Evolutionary conservation across 306 rosid genomes (phyloP), one percentile per base, ranked within the genome.

Genomic region (Malus sylvestris): DNA sequence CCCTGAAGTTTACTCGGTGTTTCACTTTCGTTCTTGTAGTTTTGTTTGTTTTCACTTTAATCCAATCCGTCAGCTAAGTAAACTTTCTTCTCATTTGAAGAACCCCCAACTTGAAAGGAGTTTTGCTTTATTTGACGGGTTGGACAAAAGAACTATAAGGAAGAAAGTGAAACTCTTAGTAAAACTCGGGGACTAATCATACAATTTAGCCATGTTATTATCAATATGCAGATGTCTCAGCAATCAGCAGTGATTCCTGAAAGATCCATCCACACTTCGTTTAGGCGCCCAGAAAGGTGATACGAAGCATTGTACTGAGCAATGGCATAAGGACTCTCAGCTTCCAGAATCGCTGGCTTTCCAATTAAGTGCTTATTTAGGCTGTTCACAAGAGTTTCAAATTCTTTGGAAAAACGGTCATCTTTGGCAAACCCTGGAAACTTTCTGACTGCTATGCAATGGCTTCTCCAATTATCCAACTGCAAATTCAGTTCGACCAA

Each of bases 371-470:
- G 60, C 59, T 85, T 85, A 62, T 71, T 87, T 35, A 93, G 78
- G 76, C 85, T 86, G 46, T 52, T 83, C 62, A 69, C 16, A 35
- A 91, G 91, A 67, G 88, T 79, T 76, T 83, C 88, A 25, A 82
- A 25, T 80, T 91, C 91, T 57, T 79, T 71, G 23, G 71, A 42
- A 69, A 83, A 72, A 72, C 82, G 81, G 69, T 82, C 93, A 78
- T 93, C 93, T 35, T 70, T 64, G 2, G 91, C 97, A 88, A 88
- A 91, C 45, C 96, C 96, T 66, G 85, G 15, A 68, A 93, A 93
- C 71, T 83, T 81, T 67, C 91, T 76, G 2, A 86, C 91, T 46
- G 93, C 98, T 55, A 88, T 61, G 84, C 97, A 89, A 69, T 73
- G 85, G 58, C 81, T 68, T 71, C 62, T 78, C 96, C 89, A 81